Conservation (phyloP, 2,329 filamentous ascomycete genomes). For the Neoscytalidium dimidiatum region DNA sequence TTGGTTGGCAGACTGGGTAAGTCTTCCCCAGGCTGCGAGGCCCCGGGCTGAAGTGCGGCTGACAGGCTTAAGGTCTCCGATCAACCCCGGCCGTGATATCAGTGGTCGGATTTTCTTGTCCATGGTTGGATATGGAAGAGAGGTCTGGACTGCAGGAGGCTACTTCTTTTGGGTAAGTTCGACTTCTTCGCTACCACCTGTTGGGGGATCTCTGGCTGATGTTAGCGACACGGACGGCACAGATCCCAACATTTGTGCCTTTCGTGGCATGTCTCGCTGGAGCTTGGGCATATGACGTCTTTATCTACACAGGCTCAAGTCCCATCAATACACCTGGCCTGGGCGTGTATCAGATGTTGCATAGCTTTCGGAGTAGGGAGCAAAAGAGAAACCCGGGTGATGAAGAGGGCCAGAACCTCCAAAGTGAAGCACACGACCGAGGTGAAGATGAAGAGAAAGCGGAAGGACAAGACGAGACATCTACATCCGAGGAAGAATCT, state of each 20-base stretch:
- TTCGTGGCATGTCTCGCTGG: constrained; percentile 66
- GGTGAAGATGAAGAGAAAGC: no score
- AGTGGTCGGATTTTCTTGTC: constrained; percentile 67
- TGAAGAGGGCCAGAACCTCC: neutral
- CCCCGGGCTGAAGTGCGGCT: neutral
- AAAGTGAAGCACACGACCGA: neutral
- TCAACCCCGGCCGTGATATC: constrained; percentile 73
- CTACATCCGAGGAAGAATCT: no score
- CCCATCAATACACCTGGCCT: constrained; percentile 69
- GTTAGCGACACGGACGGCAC: no score
- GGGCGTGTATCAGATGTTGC: constrained; percentile 39
- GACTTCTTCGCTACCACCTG: no score
- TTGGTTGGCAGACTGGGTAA: constrained; percentile 77
- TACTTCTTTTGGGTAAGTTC: constrained; percentile 73
- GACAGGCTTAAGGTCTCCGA: neutral
- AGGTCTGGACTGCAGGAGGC: constrained; percentile 67
- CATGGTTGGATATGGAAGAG: constrained; percentile 66
- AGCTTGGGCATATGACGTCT: constrained; percentile 66
- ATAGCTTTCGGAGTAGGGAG: neutral
- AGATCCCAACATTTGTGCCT: constrained; percentile 48
- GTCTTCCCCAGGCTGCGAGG: constrained; percentile 47
- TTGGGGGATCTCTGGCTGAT: no score
- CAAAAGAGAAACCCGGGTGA: neutral
- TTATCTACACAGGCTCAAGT: constrained; percentile 68
- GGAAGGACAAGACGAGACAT: no score